Percentiles rank a stretch among this genome's conserved stretches.
These are phyloP conservation scores for Chenopodium quinoa DNA, from an alignment of 148 eudicot species.

Conservation along the genomic window DNA sequence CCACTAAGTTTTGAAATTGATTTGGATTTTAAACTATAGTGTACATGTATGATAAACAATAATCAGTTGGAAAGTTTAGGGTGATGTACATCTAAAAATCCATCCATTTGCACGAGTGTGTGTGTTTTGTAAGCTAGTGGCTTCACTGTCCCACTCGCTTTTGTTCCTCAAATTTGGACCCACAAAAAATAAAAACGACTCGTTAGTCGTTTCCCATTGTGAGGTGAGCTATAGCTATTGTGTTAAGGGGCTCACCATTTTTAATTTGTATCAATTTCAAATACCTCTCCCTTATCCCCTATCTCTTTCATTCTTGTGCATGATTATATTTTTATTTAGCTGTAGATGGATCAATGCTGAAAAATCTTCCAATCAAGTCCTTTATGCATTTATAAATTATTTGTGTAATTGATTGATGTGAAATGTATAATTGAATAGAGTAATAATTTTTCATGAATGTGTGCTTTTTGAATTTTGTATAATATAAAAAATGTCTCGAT, in stretches of 20 bases:
- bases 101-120: slow-evolving; percentile 71
- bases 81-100: slow-evolving; percentile 37
- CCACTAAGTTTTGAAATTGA: not conserved
- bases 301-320: slow-evolving; percentile 9
- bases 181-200: not conserved
- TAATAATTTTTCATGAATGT: not conserved
- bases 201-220: slow-evolving; percentile 7
- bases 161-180: slow-evolving; percentile 5
- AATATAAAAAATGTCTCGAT: not conserved
- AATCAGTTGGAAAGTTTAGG: not conserved
- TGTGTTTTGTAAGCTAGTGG: slow-evolving; percentile 50
- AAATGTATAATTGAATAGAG: not conserved
- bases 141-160: slow-evolving; percentile 26
- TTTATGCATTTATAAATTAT: slow-evolving; percentile 14
- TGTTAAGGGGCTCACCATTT: not conserved
- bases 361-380: slow-evolving; percentile 21
- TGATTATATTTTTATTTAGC: not conserved
- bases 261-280: slow-evolving; percentile 8
- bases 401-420: slow-evolving; percentile 3
- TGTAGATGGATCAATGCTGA: not conserved
- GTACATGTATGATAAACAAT: not conserved
- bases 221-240: slow-evolving; percentile 10
- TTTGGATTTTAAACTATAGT: not conserved
- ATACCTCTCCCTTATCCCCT: slow-evolving; percentile 28
- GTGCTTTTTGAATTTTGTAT: not conserved